Evolutionary conservation across 768 basidiomycete genomes (phyloP), one percentile per base, ranked within the genome.

Genomic region (Cyclocybe cylindracea): DNA sequence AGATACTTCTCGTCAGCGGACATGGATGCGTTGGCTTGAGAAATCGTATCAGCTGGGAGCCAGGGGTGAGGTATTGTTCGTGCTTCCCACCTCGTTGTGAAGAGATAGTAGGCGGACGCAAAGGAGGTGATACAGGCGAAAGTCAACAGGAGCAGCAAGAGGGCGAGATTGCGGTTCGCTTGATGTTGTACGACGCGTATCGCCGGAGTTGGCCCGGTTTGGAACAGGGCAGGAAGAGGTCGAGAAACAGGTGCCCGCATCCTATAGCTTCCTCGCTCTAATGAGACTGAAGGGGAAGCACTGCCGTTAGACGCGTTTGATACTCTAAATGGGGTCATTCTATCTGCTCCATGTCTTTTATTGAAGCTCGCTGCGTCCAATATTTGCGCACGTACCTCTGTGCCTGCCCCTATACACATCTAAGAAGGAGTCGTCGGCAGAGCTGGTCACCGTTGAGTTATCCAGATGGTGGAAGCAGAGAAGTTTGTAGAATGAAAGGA

Each of bases 211-310:
- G 39, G 11, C 19, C 40, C 39, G 13, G 9, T 36, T 36, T 61
- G 49, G 46, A 58, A 44, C 44, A 51, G 41, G 13, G 54, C 38
- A 48, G 62, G 45, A 50, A 59, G 37, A 49, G 59, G 59, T 29
- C 59, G 62, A 38, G 56, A 54, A 44, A 42, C 63, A 11, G 79
- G 76, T 10, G 62, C 76, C n/a, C 79, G 78, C 70, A 89, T 78
- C 42, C 86, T 77, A 58, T 88, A 85, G 35, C 76, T 67, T 31
- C 88, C 86, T 61, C 80, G 83, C 66, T 90, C 87, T 53, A 84
- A 67, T 5, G 79, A 75, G 18, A 87, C 69, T 1, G 88, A 86
- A 32, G 87, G 86, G 4, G 87, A 89, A 13, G 70, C 67, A 55
- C 66, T 69, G 40, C 65, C 65, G 43, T 54, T 42, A 16, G 61